These are phyloP conservation scores for Plantago major DNA, from an alignment of 257 asterid genomes.

Conservation along the genomic window DNA sequence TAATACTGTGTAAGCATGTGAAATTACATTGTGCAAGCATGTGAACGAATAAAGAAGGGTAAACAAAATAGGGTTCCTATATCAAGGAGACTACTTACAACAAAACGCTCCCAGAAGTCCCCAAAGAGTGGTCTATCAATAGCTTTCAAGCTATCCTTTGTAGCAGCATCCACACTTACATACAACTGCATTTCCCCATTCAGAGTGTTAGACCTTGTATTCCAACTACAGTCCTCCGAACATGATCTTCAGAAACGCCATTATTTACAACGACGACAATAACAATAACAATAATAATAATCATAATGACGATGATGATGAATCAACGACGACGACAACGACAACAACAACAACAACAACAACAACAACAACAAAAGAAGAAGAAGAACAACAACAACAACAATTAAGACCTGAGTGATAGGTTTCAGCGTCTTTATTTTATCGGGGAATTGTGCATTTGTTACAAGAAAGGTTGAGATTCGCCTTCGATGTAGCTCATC, in stretches of 20 bases:
- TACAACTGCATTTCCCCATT: slow-evolving; percentile 59
- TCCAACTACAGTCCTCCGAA: slow-evolving; percentile 12
- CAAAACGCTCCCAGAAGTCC: slow-evolving; percentile 98
- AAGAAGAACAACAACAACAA: slow-evolving; percentile 17
- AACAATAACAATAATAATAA: no score
- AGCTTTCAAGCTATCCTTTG: slow-evolving; percentile 97
- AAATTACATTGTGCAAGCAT: not conserved
- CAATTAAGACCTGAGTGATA: slow-evolving; percentile 84
- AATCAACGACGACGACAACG: no score
- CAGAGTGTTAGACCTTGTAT: slow-evolving; percentile 18
- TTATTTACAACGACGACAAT: no score
- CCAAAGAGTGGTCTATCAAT: slow-evolving; percentile 95
- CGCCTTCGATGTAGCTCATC: slow-evolving; percentile 84
- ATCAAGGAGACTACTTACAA: slow-evolving; percentile 43
- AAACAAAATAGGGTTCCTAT: slow-evolving; percentile 1
- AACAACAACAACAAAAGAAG: slow-evolving; percentile 9
- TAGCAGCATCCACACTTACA: slow-evolving; percentile 98
- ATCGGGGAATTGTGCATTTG: slow-evolving; percentile 98
- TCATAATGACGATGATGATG: no score
- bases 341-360: slow-evolving; percentile 5
- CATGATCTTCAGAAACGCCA: slow-evolving; percentile 6
- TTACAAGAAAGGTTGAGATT: slow-evolving; percentile 92
- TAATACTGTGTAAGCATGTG: not conserved
- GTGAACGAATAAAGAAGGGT: not conserved
- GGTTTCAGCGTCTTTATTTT: slow-evolving; percentile 67